Conservation (phyloP, 2,329 filamentous ascomycete species). For the Didymella glomerata region DNA sequence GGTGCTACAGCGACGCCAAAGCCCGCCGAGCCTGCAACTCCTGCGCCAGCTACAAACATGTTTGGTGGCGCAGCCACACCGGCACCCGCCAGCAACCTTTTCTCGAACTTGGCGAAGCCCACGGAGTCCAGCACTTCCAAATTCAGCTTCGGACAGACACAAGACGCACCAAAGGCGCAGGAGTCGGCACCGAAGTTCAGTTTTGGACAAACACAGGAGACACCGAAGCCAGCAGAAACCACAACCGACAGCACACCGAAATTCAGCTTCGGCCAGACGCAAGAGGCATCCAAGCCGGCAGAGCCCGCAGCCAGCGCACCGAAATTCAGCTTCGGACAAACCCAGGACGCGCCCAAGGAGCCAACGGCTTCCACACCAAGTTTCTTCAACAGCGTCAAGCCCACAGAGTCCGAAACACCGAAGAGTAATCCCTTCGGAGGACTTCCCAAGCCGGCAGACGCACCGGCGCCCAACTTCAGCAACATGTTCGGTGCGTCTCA, state of each 20-base stretch:
- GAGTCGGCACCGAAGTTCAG: slow-evolving; percentile 16
- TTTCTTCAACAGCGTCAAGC: slow-evolving; percentile 30
- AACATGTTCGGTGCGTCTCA: slow-evolving; percentile 28
- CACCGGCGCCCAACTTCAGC: slow-evolving; percentile 18
- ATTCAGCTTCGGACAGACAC: slow-evolving; percentile 13
- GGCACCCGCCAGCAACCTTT: slow-evolving; percentile 23
- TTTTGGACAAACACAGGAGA: slow-evolving; percentile 23
- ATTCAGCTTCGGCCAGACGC: slow-evolving; percentile 3
- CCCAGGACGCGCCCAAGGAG: slow-evolving; percentile 18
- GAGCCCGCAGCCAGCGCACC: slow-evolving; percentile 12
- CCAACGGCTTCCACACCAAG: slow-evolving; percentile 21
- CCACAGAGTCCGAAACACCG: slow-evolving; percentile 25
- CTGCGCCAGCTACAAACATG: slow-evolving; percentile 26
- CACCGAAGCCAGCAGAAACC: slow-evolving; percentile 23
- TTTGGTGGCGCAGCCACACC: slow-evolving; percentile 24
- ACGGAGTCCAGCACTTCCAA: slow-evolving; percentile 17
- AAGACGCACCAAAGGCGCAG: slow-evolving; percentile 2
- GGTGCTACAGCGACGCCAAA: slow-evolving; percentile 23
- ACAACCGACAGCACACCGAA: slow-evolving; percentile 11
- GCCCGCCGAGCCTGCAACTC: slow-evolving; percentile 21
- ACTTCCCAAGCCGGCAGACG: slow-evolving; percentile 26
- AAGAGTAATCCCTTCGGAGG: slow-evolving; percentile 33
- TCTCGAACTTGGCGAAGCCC: slow-evolving; percentile 26
- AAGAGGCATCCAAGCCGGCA: background rate
- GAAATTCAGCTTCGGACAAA: slow-evolving; percentile 21